These are phyloP conservation scores for Neoarthrinium moseri DNA, from an alignment of 2,329 filamentous ascomycete genomes.

Conservation along the genomic window DNA sequence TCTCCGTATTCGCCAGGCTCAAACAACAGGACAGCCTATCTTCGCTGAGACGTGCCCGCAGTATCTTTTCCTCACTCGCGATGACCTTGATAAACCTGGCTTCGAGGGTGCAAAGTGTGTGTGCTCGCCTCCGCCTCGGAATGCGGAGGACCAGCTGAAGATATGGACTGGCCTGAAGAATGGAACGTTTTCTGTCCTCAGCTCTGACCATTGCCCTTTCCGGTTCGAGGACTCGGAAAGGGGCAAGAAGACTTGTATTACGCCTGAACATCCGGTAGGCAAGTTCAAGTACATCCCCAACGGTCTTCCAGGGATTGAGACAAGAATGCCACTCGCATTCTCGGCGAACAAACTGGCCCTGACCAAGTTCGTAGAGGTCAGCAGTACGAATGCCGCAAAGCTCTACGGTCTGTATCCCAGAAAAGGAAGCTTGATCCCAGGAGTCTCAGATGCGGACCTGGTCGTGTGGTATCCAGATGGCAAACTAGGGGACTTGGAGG, in stretches of 20 bases:
- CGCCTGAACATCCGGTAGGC: conserved; percentile 37
- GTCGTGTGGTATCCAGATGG: conserved; percentile 55
- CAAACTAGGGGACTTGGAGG: conserved; percentile 36
- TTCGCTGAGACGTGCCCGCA: conserved; percentile 57
- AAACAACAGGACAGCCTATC: conserved; percentile 46
- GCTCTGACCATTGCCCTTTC: conserved; percentile 44
- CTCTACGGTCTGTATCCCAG: conserved; percentile 53
- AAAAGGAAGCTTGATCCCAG: conserved; percentile 50
- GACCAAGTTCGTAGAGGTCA: conserved; percentile 53
- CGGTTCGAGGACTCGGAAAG: conserved; percentile 42
- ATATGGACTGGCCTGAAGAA: conserved; percentile 51
- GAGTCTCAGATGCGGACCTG: conserved; percentile 53
- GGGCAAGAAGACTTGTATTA: conserved; percentile 49
- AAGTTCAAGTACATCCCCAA: conserved; percentile 59
- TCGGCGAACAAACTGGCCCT: conserved; percentile 37
- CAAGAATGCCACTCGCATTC: conserved; percentile 47
- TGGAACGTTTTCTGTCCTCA: conserved; percentile 52
- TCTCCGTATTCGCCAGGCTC: conserved; percentile 43
- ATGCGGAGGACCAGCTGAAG: conserved; percentile 43
- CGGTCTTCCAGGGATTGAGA: conserved; percentile 57
- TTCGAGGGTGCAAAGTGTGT: conserved; percentile 57
- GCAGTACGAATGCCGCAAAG: conserved; percentile 54
- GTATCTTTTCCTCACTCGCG: conserved; percentile 52
- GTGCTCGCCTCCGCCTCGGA: conserved; percentile 51
- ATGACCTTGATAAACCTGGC: conserved; percentile 46